phyloP scores from a whole-genome alignment of 345 rosid genomes.

The Cochlearia excelsa region DNA sequence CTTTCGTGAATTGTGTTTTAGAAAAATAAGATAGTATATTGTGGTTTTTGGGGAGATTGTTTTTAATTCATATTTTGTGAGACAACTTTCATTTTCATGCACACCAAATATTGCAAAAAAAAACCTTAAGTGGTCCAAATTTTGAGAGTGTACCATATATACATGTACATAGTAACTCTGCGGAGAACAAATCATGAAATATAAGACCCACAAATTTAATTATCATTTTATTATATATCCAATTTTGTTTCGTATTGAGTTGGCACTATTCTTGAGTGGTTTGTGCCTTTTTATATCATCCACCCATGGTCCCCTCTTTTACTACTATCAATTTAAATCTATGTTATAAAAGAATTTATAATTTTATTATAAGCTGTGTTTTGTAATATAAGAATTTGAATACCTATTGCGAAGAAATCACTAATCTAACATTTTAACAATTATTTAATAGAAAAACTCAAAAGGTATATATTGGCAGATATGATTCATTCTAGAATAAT shows the following conservation, averaged over 20 bases:
- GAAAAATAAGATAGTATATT: background rate
- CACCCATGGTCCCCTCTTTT: conserved; percentile 12
- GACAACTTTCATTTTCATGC: conserved; percentile 17
- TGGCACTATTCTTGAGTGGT: conserved; percentile 20
- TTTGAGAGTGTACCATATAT: conserved; percentile 19
- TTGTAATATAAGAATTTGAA: too few relatives aligned
- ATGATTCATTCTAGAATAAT: too few relatives aligned
- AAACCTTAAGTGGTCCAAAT: conserved; percentile 29
- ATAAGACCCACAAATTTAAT: conserved; percentile 30
- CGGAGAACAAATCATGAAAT: conserved; percentile 17
- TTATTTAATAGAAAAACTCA: too few relatives aligned
- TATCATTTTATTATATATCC: conserved; percentile 24
- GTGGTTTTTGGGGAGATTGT: background rate
- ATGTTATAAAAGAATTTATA: too few relatives aligned
- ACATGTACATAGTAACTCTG: conserved; percentile 22
- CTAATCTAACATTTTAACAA: too few relatives aligned
- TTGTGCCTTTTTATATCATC: conserved; percentile 17
- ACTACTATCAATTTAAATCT: background rate
- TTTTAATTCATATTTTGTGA: background rate
- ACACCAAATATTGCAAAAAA: conserved; percentile 27
- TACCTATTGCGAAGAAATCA: too few relatives aligned
- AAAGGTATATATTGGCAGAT: too few relatives aligned
- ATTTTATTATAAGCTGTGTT: too few relatives aligned
- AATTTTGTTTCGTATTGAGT: conserved; percentile 33
- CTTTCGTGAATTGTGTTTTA: background rate